Conservation (phyloP, 192 early-diverging fungal species). For the Coemansia sp. region DNA sequence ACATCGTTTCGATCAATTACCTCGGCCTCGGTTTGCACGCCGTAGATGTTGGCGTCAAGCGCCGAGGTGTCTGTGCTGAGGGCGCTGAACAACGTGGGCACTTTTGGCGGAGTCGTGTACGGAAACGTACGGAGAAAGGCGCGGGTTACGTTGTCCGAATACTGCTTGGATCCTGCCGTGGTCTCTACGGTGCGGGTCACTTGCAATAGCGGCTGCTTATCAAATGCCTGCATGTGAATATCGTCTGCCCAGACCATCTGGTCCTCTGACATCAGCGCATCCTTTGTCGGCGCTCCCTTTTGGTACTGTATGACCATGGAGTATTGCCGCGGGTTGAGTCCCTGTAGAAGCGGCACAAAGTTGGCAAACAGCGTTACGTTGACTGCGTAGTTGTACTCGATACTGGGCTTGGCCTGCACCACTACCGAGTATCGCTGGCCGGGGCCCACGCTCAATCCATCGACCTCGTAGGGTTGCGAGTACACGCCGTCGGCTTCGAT, state of each 20-base stretch:
- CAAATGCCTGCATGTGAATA: slow-evolving; percentile 53
- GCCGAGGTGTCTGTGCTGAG: slow-evolving; percentile 58
- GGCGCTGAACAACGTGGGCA: slow-evolving; percentile 67
- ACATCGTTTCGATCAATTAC: slow-evolving; percentile 61
- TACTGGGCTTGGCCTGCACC: slow-evolving; percentile 62
- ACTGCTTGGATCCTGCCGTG: slow-evolving; percentile 56
- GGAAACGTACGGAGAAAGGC: slow-evolving; percentile 70
- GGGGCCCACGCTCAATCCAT: slow-evolving; percentile 59
- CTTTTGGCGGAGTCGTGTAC: slow-evolving; percentile 57
- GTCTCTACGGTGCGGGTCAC: slow-evolving; percentile 46
- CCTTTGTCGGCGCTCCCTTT: slow-evolving; percentile 55
- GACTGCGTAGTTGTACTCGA: slow-evolving; percentile 63
- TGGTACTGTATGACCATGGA: slow-evolving; percentile 60
- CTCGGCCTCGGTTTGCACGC: slow-evolving; percentile 59
- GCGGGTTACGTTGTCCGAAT: slow-evolving; percentile 65
- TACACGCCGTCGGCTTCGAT: slow-evolving; percentile 80
- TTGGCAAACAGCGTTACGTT: slow-evolving; percentile 60
- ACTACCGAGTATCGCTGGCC: slow-evolving; percentile 81
- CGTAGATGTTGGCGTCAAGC: slow-evolving; percentile 59
- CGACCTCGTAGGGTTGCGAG: slow-evolving; percentile 55
- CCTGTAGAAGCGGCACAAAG: slow-evolving; percentile 50
- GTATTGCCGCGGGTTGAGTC: slow-evolving; percentile 52
- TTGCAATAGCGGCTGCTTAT: slow-evolving; percentile 51
- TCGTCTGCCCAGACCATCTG: slow-evolving; percentile 43
- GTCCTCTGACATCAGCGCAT: slow-evolving; percentile 13